Base-by-base conservation (phyloP, 257 asterid species). In the Nyctanthes arbortristis region DNA sequence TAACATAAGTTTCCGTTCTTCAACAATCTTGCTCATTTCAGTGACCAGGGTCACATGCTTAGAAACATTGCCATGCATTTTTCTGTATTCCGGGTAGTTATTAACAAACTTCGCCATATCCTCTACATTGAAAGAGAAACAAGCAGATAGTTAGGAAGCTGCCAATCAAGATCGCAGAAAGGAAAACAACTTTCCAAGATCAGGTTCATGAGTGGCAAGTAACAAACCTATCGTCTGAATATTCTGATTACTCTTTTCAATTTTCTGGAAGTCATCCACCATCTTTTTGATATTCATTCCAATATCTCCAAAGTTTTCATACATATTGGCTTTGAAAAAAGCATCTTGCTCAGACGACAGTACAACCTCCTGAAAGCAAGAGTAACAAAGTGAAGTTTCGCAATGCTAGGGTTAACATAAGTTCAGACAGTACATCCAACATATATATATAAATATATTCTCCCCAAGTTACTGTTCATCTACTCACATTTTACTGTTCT, bases 61-160 rank as follows among this genome's bases (percentile, higher is more conserved):
- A 65, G 99, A 91, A 68, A 94, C 99, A 80, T 94, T 94, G 25
- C 99, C 99, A 35, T 94, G 97, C 96, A 82, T 82, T 83, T 89
- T 91, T 75, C 87, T 85, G 88, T 91, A 94, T 67, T 94, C 96
- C 34, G 99, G 99, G 74, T 94, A 94, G 84, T 91, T 94, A 83
- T 89, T 96, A 61, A 94, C 99, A 85, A 94, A 94, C 73, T 91
- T 91, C 71, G 96, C 96, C 97, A 94, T 94, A 71, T 94, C 99
- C 84, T 91, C 99, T 94, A 93, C 87, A 83, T n/a, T n/a, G n/a
- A n/a, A n/a, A n/a, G n/a, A n/a, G n/a, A n/a, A n/a, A 57, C 35
- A 25, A 61, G 63, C 11, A 28, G 70, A 47, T 54, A 30, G 29
- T 66, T 45, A 58, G 58, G 74, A 32, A 78, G 63, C 40, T 73